A percentile compares a stretch with the other conserved stretches of the same genome.
These are phyloP conservation scores for Ceratocystis cacaofunesta DNA, from an alignment of 2,329 filamentous ascomycete genomes.

Conservation along the genomic window DNA sequence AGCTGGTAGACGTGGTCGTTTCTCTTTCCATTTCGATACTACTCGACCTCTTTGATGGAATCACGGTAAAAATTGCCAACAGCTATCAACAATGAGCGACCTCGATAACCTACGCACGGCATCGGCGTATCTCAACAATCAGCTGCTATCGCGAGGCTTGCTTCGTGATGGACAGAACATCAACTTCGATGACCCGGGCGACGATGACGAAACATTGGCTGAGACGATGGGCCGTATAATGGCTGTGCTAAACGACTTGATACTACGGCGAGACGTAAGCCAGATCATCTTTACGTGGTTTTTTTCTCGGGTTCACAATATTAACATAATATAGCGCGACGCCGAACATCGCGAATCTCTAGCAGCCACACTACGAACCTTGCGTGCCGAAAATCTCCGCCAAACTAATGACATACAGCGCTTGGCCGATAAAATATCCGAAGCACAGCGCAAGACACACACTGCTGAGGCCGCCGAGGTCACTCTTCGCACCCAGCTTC, in stretches of 20 bases:
- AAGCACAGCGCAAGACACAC: slow-evolving; percentile 40
- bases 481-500: slow-evolving; percentile 52
- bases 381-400: slow-evolving; percentile 61
- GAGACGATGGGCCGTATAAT: slow-evolving; percentile 76
- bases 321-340: slow-evolving; percentile 49
- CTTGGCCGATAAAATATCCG: slow-evolving; percentile 37
- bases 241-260: slow-evolving; percentile 83
- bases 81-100: slow-evolving; percentile 35
- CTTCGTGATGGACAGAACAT: slow-evolving; percentile 56
- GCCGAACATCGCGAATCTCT: slow-evolving; percentile 76
- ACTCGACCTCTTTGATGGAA: not conserved
- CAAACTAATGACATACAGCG: slow-evolving; percentile 54
- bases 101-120: slow-evolving; percentile 49
- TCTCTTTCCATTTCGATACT: not conserved
- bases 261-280: slow-evolving; percentile 74
- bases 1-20: not conserved
- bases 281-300: not conserved
- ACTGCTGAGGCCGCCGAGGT: slow-evolving; percentile 56
- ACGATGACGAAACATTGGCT: slow-evolving; percentile 38
- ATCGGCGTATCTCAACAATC: slow-evolving; percentile 59
- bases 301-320: not conserved
- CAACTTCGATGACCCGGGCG: slow-evolving; percentile 64
- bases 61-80: not conserved
- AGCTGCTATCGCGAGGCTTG: slow-evolving; percentile 50
- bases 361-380: slow-evolving; percentile 57